These are phyloP conservation scores for Wickerhamomyces subpelliculosus DNA, from an alignment of 805 yeast species.

Conservation along the genomic window DNA sequence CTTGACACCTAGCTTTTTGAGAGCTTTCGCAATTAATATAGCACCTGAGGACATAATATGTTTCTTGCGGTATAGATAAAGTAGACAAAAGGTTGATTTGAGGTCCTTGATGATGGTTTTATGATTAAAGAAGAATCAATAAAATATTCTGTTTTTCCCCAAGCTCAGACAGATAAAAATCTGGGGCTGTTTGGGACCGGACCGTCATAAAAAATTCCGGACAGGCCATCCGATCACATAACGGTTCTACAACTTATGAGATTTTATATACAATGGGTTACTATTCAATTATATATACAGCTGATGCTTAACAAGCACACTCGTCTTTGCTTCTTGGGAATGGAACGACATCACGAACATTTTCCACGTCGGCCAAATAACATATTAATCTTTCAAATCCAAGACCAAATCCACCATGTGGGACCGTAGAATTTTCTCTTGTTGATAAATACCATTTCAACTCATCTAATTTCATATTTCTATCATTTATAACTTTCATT, in stretches of 20 bases:
- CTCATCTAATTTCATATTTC: conserved; percentile 48
- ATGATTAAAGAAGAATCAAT: too few species aligned
- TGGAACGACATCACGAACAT: conserved; percentile 80
- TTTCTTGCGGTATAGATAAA: too few species aligned
- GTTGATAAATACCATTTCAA: conserved; percentile 77
- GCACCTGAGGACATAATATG: conserved; percentile 29
- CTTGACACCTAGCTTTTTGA: conserved; percentile 43
- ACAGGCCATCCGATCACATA: too few species aligned
- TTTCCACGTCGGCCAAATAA: conserved; percentile 66
- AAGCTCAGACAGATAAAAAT: too few species aligned
- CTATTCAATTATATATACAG: too few species aligned
- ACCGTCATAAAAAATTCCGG: too few species aligned
- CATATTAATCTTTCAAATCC: conserved; percentile 85
- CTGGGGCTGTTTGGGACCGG: too few species aligned
- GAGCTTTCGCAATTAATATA: conserved; percentile 38
- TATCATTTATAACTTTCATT: conserved; percentile 37
- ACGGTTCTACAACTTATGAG: too few species aligned
- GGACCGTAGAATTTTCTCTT: conserved; percentile 72
- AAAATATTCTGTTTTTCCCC: too few species aligned
- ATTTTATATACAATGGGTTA: background rate
- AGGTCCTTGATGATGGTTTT: too few species aligned
- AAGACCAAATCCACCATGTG: conserved; percentile 97
- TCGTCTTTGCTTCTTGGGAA: conserved; percentile 69
- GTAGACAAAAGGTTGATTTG: too few species aligned
- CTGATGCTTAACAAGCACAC: conserved; percentile 33